Conservation (phyloP, 371 early-diverging fungal species). For the Rozella allomycis region DNA sequence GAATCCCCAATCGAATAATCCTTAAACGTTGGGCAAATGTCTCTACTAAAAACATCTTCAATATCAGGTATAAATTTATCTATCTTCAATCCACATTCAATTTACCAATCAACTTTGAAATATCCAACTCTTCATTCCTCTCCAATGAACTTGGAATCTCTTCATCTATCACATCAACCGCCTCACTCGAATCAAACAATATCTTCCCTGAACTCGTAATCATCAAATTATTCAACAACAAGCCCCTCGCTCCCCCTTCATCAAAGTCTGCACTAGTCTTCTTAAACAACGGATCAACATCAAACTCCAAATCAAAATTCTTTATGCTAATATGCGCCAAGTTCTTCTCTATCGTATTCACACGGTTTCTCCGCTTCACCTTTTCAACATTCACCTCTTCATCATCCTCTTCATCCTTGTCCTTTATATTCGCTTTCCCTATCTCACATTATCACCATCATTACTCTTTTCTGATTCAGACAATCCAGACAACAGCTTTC, state of each 20-base stretch:
- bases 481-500: constrained; percentile 68
- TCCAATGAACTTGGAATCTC: no score
- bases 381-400: constrained; percentile 9
- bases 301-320: constrained; percentile 72
- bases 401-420: constrained; percentile 6
- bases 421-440: constrained; percentile 5
- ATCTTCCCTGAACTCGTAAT: constrained; percentile 61
- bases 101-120: no score
- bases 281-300: constrained; percentile 88
- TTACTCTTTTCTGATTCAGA: constrained; percentile 14
- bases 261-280: constrained; percentile 94
- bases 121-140: no score
- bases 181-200: constrained; percentile 64
- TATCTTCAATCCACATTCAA: no score
- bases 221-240: constrained; percentile 63
- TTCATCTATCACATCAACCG: no score
- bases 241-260: constrained; percentile 86
- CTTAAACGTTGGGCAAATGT: constrained; percentile 44
- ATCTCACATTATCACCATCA: neutral
- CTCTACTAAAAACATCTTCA: constrained; percentile 17
- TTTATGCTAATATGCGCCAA: constrained; percentile 50
- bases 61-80: constrained; percentile 31
- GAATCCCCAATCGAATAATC: no score
- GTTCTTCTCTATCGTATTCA: constrained; percentile 39
- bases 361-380: neutral